Evolutionary conservation across 2,329 filamentous ascomycete genomes (phyloP).

Genomic region (Fusarium papillatum): DNA sequence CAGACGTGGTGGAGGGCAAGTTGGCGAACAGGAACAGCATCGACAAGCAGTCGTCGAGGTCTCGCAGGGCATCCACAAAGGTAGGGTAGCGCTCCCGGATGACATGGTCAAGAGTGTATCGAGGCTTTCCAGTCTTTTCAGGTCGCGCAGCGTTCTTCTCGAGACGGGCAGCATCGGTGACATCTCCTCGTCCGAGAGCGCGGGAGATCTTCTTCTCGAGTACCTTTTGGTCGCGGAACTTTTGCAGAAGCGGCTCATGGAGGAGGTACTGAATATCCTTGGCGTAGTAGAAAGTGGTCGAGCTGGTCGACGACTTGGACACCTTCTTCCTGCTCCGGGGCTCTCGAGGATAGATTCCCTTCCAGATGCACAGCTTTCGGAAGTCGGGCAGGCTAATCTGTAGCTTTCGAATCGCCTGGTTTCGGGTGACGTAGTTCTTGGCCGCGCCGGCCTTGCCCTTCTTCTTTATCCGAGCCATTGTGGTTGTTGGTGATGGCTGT

Average conservation of each 20-base stretch:
- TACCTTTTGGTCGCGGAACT: constrained; percentile 97
- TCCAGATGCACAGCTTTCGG: constrained; percentile 98
- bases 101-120: constrained; percentile 94
- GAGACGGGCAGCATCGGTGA: constrained; percentile 87
- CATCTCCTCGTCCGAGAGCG: constrained; percentile 92
- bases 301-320: constrained; percentile 88
- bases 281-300: constrained; percentile 91
- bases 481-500: constrained; percentile 40
- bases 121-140: constrained; percentile 91
- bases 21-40: constrained; percentile 99
- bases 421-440: constrained; percentile 98
- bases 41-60: constrained; percentile 95
- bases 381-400: constrained; percentile 98
- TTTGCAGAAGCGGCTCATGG: constrained; percentile 93
- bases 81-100: constrained; percentile 98
- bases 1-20: constrained; percentile 88
- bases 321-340: constrained; percentile 98
- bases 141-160: constrained; percentile 89
- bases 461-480: constrained; percentile 87
- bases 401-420: constrained; percentile 96
- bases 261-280: constrained; percentile 99
- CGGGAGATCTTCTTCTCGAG: constrained; percentile 98
- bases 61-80: constrained; percentile 92
- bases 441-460: constrained; percentile 93
- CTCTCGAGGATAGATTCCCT: constrained; percentile 98